A percentile compares a stretch with the other conserved stretches of the same genome.
phyloP scores from a whole-genome alignment of 495 filamentous ascomycete species.

The Jackrogersella multiformis region DNA sequence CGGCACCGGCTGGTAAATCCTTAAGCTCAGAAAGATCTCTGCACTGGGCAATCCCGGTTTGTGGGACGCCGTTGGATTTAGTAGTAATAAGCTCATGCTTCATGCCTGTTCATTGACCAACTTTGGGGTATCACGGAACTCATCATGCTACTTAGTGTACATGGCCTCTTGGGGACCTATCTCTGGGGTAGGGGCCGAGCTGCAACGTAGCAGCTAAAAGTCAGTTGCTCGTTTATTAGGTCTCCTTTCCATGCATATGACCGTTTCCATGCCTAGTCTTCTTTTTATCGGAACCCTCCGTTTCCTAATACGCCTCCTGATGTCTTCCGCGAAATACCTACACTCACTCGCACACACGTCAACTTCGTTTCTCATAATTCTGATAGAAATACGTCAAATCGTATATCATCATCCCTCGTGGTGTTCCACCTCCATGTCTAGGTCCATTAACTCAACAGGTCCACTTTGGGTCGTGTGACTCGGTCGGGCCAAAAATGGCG shows the following conservation, averaged over 20 bases:
- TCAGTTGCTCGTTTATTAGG: not conserved
- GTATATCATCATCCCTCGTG: constrained; percentile 17
- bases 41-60: not conserved
- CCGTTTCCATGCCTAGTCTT: not conserved
- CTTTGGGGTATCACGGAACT: constrained; percentile 32
- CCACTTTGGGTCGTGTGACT: constrained; percentile 13
- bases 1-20: not conserved
- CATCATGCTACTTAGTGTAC: constrained; percentile 21
- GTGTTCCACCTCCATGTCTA: constrained; percentile 40
- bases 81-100: not conserved
- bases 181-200: not conserved
- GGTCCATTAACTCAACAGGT: constrained; percentile 39
- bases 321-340: not conserved
- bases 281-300: not conserved
- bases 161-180: constrained; percentile 4
- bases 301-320: not conserved
- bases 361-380: constrained; percentile 17
- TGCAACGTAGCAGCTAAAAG: constrained; percentile 1
- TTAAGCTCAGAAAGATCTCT: not conserved
- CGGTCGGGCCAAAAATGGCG: constrained; percentile 33
- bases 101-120: constrained; percentile 15
- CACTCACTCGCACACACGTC: not conserved
- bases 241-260: constrained; percentile 3
- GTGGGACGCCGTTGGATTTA: not conserved
- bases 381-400: not conserved